These are phyloP conservation scores for Thermochaetoides thermophila DNA, from an alignment of 495 filamentous ascomycete genomes.

Conservation along the genomic window DNA sequence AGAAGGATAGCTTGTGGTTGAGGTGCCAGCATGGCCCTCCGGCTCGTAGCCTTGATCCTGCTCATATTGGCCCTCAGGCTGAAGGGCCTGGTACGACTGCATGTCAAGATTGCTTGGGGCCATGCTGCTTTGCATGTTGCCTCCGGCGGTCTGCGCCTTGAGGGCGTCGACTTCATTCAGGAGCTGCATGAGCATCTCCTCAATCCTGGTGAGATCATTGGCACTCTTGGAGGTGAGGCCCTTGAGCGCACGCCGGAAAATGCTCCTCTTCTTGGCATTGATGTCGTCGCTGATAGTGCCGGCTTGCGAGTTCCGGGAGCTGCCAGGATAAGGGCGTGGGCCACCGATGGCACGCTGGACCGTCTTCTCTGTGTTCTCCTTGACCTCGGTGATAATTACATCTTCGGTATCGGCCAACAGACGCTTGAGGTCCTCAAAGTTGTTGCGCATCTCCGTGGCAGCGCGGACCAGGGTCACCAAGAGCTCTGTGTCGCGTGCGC, in stretches of 20 bases:
- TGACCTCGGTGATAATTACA: constrained; percentile 64
- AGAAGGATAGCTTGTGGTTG: constrained; percentile 50
- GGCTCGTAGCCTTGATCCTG: constrained; percentile 62
- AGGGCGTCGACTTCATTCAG: constrained; percentile 82
- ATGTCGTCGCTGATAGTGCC: constrained; percentile 54
- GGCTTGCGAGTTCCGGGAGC: constrained; percentile 42
- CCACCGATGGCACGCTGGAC: constrained; percentile 70
- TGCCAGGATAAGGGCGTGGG: constrained; percentile 68
- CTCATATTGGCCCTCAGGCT: constrained; percentile 41
- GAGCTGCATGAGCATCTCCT: constrained; percentile 87
- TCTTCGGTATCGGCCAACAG: constrained; percentile 78
- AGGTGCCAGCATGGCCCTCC: constrained; percentile 65
- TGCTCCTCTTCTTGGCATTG: constrained; percentile 66
- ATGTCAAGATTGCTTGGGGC: constrained; percentile 24
- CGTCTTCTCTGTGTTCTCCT: constrained; percentile 72
- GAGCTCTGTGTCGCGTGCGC: constrained; percentile 93
- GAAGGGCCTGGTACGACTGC: constrained; percentile 40
- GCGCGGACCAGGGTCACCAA: constrained; percentile 85
- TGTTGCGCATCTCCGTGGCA: constrained; percentile 93
- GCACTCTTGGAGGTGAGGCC: constrained; percentile 73
- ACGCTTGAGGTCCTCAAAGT: constrained; percentile 91
- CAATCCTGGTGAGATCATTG: constrained; percentile 80
- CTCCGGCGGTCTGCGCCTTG: constrained; percentile 47
- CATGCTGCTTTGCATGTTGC: no score
- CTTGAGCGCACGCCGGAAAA: constrained; percentile 83